Evolutionary conservation across 2,329 filamentous ascomycete species (phyloP), one percentile per base, ranked within the genome.

Genomic region (Colletotrichum echinochloae): DNA sequence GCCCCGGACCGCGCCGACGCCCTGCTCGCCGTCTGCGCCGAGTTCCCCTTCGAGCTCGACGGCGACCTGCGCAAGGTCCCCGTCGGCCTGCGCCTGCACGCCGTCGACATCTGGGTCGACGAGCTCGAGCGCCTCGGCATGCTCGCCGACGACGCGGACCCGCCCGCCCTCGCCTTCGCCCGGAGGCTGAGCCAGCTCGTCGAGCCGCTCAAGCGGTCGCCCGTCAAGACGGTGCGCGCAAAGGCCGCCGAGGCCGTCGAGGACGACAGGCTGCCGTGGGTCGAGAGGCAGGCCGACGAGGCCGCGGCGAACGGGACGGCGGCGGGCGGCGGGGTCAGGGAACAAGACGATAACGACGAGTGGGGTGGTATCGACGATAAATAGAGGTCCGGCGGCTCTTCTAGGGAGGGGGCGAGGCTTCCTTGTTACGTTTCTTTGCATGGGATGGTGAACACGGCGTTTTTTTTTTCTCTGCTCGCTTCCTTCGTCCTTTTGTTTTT

Each of bases 61-160:
- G 78, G 72, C 20, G 72, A 83, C 67, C 71, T 80, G 60, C 78
- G 80, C 61, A 90, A 89, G 76, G 89, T 97, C 1, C 92, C 95
- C 0, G 92, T 96, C 75, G 96, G 96, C 0, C 79, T 99, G 79
- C 85, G 94, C 73, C 90, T 97, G 80, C 96, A 99, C 81, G 88
- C 95, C 18, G 81, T 97, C 73, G 96, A 99, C 83, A 88, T 98
- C 64, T 98, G 93, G 89, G 88, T 97, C 11, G 96, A 98, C 79
- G 95, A 98, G 85, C 81, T 95, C 76, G 92, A 95, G 80, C 91
- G 90, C 77, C 88, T 90, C 41, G 88, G 90, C 63, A 84, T 88
- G 44, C 74, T 90, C 28, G 75, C 65, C 16, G 81, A 82, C 44
- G 82, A 81, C 12, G 26, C n/a, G n/a, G n/a, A n/a, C n/a, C 23